Conservation (phyloP, 805 yeast genomes). For the Candida corydali region DNA sequence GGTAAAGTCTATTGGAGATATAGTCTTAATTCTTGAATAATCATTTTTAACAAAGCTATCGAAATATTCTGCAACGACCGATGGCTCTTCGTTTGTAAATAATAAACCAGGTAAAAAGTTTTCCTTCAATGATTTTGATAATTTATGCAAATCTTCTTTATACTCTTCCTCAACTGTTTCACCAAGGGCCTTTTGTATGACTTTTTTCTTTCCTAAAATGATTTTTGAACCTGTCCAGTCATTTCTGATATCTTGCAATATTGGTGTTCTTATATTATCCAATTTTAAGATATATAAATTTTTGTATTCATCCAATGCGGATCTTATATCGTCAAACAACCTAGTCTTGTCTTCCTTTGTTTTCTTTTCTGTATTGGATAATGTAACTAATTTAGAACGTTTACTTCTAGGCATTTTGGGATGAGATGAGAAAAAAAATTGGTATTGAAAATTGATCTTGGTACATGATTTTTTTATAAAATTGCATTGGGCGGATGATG, state of each 20-base stretch:
- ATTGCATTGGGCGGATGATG: no score
- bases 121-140: slow-evolving; percentile 58
- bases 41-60: slow-evolving; percentile 72
- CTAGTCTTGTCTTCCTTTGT: slow-evolving; percentile 90
- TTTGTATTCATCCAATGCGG: slow-evolving; percentile 68
- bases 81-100: slow-evolving; percentile 84
- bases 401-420: slow-evolving; percentile 88
- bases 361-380: slow-evolving; percentile 94
- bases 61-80: slow-evolving; percentile 88
- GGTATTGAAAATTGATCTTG: no score
- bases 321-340: slow-evolving; percentile 86
- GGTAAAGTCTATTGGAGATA: slow-evolving; percentile 75
- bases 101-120: slow-evolving; percentile 67
- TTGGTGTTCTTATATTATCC: slow-evolving; percentile 94
- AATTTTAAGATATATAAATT: slow-evolving; percentile 83
- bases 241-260: slow-evolving; percentile 84
- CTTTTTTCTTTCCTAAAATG: slow-evolving; percentile 88
- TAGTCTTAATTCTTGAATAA: slow-evolving; percentile 85
- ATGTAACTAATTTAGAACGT: slow-evolving; percentile 92
- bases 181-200: slow-evolving; percentile 89
- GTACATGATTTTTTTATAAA: no score
- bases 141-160: slow-evolving; percentile 56
- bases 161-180: slow-evolving; percentile 85
- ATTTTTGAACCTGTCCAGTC: slow-evolving; percentile 92
- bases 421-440: slow-evolving; percentile 1